Evolutionary conservation across 2,329 filamentous ascomycete species (phyloP), one percentile per base, ranked within the genome.

Genomic region (Fusarium bulbicola): DNA sequence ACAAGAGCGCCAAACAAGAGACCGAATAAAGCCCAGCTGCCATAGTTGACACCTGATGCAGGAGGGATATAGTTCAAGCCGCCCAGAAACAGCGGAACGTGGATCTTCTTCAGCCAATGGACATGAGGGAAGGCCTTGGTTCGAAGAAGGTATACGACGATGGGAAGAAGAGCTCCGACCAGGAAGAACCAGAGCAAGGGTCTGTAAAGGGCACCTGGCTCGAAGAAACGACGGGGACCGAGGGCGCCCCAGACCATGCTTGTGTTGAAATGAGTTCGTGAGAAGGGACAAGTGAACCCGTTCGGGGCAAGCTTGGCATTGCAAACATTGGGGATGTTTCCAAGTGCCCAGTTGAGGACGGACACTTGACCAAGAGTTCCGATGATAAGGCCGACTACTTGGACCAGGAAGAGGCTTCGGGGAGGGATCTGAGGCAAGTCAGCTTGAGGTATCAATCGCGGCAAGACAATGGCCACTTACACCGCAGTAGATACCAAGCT

Each of bases 231-330:
- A 3, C 82, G 78, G 1, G 89, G 88, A 0, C 88, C 89, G 30
- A 90, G 87, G 21, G 87, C 81, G 37, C 89, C 89, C 87, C 87
- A 89, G 59, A 88, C 85, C 49, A 89, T 81, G 12, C 86, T 88
- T 9, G 84, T 86, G 32, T 86, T 88, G 79, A 89, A 90, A 77
- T 83, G 78, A 12, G 82, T 80, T 39, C 77, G 75, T 2, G 79
- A 80, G 37, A 80, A 80, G 24, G 80, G 80, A 40, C 80, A 81
- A 3, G 73, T 85, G 78, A 88, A 90, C 24, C 86, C 84, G 56
- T 86, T 84, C 10, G 61, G 66, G 13, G 80, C 72, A 50, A 87
- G 83, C 14, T 84, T 73, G 6, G 74, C 66, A 1, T 79, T 79
- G 79, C 89, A 91, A 24, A 90, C 84, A 11, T 83, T 79, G 1